Percentiles rank a stretch among this genome's conserved stretches.
phyloP scores from a whole-genome alignment of 129 eudicot species.

The Tagetes erecta region DNA sequence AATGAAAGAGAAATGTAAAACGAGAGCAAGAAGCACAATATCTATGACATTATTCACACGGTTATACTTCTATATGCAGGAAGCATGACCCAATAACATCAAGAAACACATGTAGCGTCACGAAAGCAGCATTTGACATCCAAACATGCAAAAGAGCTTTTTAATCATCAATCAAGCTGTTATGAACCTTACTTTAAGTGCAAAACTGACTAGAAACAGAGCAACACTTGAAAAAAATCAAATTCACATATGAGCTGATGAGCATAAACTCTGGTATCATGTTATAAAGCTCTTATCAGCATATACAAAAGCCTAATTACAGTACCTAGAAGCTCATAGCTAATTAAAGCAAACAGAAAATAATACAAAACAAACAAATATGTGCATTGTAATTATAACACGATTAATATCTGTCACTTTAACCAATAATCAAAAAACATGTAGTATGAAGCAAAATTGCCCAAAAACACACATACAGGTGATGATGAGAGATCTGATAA shows the following conservation, averaged over 20 bases:
- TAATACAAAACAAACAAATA: not conserved
- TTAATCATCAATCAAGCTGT: slow-evolving; percentile 9
- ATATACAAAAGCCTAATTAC: not conserved
- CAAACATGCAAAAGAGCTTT: slow-evolving; percentile 16
- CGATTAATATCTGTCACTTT: not conserved
- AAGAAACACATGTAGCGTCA: slow-evolving; percentile 29
- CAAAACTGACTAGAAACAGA: not conserved
- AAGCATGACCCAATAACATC: slow-evolving; percentile 20
- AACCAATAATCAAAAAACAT: slow-evolving; percentile 1
- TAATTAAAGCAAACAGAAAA: slow-evolving; percentile 3
- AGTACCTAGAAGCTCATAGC: slow-evolving; percentile 27
- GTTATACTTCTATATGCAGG: slow-evolving; percentile 22
- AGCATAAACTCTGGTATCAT: slow-evolving; percentile 11
- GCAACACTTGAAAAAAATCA: not conserved
- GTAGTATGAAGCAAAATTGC: not conserved
- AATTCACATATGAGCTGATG: not conserved
- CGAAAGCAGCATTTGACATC: slow-evolving; percentile 14
- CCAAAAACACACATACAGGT: slow-evolving; percentile 54
- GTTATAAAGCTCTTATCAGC: not conserved
- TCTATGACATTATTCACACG: slow-evolving; percentile 8
- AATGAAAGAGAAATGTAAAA: slow-evolving; percentile 6
- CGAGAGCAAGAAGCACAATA: slow-evolving; percentile 14
- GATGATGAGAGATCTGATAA: slow-evolving; percentile 86
- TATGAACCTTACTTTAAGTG: slow-evolving; percentile 12
- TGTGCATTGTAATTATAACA: not conserved